Conservation (phyloP, 2,329 filamentous ascomycete species). For the Venturia oleaginea region DNA sequence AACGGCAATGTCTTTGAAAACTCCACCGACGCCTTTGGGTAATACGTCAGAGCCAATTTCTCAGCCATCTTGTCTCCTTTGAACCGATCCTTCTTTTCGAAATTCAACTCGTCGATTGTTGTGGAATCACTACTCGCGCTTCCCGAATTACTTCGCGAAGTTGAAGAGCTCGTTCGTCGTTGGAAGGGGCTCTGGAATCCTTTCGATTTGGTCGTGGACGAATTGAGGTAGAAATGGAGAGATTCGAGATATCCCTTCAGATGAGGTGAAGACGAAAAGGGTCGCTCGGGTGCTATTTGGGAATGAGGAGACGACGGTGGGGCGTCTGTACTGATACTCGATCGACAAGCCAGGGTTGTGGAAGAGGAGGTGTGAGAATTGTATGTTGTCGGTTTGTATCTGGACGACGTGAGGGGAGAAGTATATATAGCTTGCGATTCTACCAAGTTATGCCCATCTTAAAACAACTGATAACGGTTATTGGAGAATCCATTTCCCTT, state of each 20-base stretch:
- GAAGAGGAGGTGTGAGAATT: neutral
- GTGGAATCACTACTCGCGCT: neutral
- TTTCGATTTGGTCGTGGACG: neutral
- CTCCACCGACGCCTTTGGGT: constrained; percentile 46
- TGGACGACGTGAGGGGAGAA: neutral
- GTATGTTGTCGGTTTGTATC: neutral
- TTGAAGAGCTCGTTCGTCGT: neutral
- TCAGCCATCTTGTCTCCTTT: constrained; percentile 5
- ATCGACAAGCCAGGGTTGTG: neutral
- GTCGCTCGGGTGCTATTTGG: neutral
- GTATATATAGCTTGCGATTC: neutral
- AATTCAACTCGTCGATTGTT: neutral
- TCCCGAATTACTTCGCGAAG: neutral
- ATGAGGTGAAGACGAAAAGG: constrained; percentile 8
- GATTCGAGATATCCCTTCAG: constrained; percentile 9
- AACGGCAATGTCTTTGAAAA: constrained; percentile 50
- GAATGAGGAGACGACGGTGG: neutral
- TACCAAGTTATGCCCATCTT: neutral
- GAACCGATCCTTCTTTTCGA: neutral
- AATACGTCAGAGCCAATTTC: constrained; percentile 30
- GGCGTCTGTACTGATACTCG: neutral
- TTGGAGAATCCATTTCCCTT: neutral
- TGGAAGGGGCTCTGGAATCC: neutral
- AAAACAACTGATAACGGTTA: neutral
- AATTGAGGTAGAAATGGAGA: constrained; percentile 9